Evolutionary conservation across 2,329 filamentous ascomycete species (phyloP).

Genomic region (Trichoderma brevicompactum): DNA sequence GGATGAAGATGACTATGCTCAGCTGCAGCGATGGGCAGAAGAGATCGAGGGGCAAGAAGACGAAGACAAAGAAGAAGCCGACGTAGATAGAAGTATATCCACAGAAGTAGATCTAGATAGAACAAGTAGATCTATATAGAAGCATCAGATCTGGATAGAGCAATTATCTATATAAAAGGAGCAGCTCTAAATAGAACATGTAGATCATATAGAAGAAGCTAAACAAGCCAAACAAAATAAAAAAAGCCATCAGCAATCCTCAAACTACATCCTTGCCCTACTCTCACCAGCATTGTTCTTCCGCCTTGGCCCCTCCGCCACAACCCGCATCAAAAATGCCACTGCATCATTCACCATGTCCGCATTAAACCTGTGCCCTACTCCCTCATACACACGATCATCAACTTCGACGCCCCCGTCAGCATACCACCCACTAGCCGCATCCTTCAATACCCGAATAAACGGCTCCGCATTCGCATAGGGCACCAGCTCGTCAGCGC

Average conservation of each 20-base stretch:
- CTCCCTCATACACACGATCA: slow-evolving; percentile 69
- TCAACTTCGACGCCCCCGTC: slow-evolving; percentile 63
- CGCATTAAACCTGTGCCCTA: slow-evolving; percentile 70
- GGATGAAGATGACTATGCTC: neutral
- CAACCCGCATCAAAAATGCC: slow-evolving; percentile 60
- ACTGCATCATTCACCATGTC: slow-evolving; percentile 71
- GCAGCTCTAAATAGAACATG: too few relatives aligned
- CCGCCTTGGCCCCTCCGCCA: slow-evolving; percentile 41
- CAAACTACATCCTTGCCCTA: slow-evolving; percentile 36
- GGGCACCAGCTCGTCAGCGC: slow-evolving; percentile 72
- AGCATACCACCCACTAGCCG: slow-evolving; percentile 56
- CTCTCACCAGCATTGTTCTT: slow-evolving; percentile 32
- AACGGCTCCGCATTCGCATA: slow-evolving; percentile 65
- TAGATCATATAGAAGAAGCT: neutral
- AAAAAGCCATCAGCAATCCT: neutral
- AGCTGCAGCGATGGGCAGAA: neutral
- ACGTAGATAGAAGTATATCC: too few relatives aligned
- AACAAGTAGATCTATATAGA: too few relatives aligned
- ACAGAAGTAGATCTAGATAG: too few relatives aligned
- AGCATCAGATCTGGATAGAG: too few relatives aligned
- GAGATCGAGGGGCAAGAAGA: neutral
- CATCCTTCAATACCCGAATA: slow-evolving; percentile 62
- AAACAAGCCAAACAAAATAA: neutral
- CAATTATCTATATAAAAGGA: too few relatives aligned
- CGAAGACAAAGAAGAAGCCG: neutral